Evolutionary conservation across 164 flowering plant species (phyloP), one percentile per base, ranked within the genome.

Genomic region (Vitis cinerea): DNA sequence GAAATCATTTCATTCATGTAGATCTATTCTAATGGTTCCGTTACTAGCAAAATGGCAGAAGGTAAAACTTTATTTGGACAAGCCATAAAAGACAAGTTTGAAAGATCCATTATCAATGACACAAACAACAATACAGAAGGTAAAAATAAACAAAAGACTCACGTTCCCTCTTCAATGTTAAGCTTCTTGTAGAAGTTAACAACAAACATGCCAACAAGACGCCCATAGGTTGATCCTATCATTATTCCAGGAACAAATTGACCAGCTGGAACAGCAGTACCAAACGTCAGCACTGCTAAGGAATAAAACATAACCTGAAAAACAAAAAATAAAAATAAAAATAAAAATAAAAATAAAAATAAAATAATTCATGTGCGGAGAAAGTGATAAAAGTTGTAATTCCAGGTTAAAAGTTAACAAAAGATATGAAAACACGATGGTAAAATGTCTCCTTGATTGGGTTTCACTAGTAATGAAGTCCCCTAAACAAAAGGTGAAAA

Each of bases 141-240:
- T 5, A 48, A 9, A 50, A 47, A 55, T 12, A 17, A 58, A 53
- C 50, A 71, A 65, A 62, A 51, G 3, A 85, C 99, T 91, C 74
- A 93, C 98, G 99, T 95, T 85, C 99, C 99, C 82, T 95, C 99
- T 70, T 95, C 99, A 49, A 95, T 91, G 81, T 91, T 93, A 62
- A 83, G 92, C 87, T 91, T 91, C 82, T 83, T 80, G 86, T 95
- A 95, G 65, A 86, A 85, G 56, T 78, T 95, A 50, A 95, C 99
- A 71, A 91, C 98, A 81, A 91, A 89, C 96, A 90, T 91, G 79
- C 98, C 98, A 69, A 93, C 98, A 78, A 95, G 97, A 60, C 99
- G 93, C 16, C 99, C 99, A 81, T 95, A 95, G 30, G 99, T 95
- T 57, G 99, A 95, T 64, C 99, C 98, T 71, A 95, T 93, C 99